Percentiles rank a stretch among this genome's conserved stretches.
Conservation (phyloP, 805 yeast species). For the Pichia pseudocactophila region DNA sequence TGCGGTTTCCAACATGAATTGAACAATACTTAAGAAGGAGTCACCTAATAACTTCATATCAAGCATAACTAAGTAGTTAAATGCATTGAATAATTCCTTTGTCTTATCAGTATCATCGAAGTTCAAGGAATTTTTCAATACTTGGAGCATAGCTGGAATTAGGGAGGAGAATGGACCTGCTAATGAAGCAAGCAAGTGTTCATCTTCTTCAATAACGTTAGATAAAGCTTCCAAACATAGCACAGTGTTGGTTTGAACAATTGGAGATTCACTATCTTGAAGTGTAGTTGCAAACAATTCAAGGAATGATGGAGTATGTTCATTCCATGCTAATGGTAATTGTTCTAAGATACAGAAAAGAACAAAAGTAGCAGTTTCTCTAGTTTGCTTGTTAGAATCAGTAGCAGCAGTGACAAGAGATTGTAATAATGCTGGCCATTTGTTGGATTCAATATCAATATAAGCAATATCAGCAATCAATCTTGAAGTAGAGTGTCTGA, state of each 20-base stretch:
- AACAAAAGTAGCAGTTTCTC: conserved; percentile 80
- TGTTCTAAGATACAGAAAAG: conserved; percentile 72
- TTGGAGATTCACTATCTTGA: conserved; percentile 50
- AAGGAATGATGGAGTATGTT: conserved; percentile 59
- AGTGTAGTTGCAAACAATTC: conserved; percentile 62
- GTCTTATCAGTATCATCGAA: conserved; percentile 67
- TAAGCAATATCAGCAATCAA: conserved; percentile 81
- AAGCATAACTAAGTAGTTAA: conserved; percentile 67
- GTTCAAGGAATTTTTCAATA: conserved; percentile 63
- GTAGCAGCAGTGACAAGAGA: conserved; percentile 60
- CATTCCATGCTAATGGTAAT: conserved; percentile 46
- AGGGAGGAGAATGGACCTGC: conserved; percentile 45
- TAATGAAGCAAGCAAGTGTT: conserved; percentile 35
- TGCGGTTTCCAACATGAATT: conserved; percentile 70
- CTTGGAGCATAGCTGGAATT: conserved; percentile 74
- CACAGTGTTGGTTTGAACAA: conserved; percentile 75
- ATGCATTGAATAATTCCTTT: conserved; percentile 70
- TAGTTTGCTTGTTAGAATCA: conserved; percentile 38
- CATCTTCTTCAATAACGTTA: conserved; percentile 54
- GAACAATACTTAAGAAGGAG: conserved; percentile 56
- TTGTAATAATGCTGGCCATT: conserved; percentile 75
- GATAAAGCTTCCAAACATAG: conserved; percentile 70
- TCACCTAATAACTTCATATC: conserved; percentile 77
- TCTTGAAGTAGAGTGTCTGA: conserved; percentile 85
- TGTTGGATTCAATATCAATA: conserved; percentile 51